Percentiles rank a stretch among this genome's conserved stretches.
These are phyloP conservation scores for Aquilaria agallochum DNA, from an alignment of 441 rosid genomes.

Conservation along the genomic window DNA sequence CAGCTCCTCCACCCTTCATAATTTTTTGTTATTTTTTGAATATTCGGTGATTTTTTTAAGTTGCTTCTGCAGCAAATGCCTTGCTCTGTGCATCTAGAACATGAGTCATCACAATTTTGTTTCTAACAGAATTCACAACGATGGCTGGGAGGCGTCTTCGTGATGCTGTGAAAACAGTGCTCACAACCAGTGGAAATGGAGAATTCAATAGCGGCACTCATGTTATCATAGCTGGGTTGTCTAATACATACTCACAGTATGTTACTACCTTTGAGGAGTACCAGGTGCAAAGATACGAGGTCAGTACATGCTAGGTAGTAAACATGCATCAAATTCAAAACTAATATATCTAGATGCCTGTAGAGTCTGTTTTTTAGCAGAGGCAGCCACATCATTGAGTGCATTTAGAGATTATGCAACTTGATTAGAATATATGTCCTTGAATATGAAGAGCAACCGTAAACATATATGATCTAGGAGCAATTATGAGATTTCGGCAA, in stretches of 20 bases:
- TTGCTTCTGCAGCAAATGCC: too few species aligned
- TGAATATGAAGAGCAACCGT: too few species aligned
- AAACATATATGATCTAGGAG: too few species aligned
- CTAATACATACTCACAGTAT: conserved; percentile 91
- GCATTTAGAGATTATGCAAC: too few species aligned
- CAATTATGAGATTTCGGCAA: too few species aligned
- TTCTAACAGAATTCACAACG: conserved; percentile 77
- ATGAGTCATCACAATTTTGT: conserved; percentile 11
- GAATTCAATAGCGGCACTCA: conserved; percentile 47
- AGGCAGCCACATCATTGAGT: too few species aligned
- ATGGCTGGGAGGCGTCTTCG: conserved; percentile 99
- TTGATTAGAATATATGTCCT: too few species aligned
- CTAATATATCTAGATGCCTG: too few species aligned
- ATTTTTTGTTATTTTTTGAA: too few species aligned
- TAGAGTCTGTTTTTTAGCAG: too few species aligned
- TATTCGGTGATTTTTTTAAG: too few species aligned
- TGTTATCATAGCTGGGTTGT: conserved; percentile 86
- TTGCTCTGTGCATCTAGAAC: not conserved
- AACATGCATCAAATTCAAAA: not conserved
- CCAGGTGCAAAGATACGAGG: conserved; percentile 90
- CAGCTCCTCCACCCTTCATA: too few species aligned
- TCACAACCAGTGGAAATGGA: conserved; percentile 39
- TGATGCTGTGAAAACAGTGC: conserved; percentile 76
- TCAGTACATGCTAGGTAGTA: conserved; percentile 22
- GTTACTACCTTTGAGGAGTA: conserved; percentile 93